phyloP scores from a whole-genome alignment of 2,329 filamentous ascomycete genomes.

The Dactylellina haptotyla region DNA sequence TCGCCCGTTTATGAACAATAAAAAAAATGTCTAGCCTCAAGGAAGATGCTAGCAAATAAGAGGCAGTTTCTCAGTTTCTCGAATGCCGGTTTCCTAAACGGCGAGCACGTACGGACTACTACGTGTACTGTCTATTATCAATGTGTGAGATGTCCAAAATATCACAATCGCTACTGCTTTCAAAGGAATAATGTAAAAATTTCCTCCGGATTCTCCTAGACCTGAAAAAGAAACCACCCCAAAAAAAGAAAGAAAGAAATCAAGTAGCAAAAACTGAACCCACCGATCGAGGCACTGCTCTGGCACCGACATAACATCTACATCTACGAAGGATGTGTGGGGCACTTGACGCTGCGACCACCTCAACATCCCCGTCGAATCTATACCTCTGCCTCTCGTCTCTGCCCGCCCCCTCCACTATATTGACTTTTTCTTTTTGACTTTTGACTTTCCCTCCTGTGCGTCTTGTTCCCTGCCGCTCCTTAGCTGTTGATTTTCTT shows the following conservation, averaged over 20 bases:
- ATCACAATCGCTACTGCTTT: too few species aligned
- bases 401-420: constrained; percentile 9
- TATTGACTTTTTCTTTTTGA: constrained; percentile 4
- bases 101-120: background rate
- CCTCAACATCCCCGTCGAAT: background rate
- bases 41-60: constrained; percentile 10
- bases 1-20: background rate
- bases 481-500: too few species aligned
- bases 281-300: too few species aligned
- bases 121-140: too few species aligned
- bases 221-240: too few species aligned
- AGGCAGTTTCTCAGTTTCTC: background rate
- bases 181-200: too few species aligned
- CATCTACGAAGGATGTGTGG: constrained; percentile 3
- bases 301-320: background rate
- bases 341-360: background rate
- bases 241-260: too few species aligned
- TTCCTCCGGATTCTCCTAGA: too few species aligned
- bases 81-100: constrained; percentile 22
- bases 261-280: too few species aligned
- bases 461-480: background rate
- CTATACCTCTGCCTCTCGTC: constrained; percentile 10
- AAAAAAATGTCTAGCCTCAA: background rate
- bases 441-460: background rate
- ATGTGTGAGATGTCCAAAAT: background rate